These are phyloP conservation scores for Arxiozyma telluris DNA, from an alignment of 1,139 yeast species.

Conservation along the genomic window DNA sequence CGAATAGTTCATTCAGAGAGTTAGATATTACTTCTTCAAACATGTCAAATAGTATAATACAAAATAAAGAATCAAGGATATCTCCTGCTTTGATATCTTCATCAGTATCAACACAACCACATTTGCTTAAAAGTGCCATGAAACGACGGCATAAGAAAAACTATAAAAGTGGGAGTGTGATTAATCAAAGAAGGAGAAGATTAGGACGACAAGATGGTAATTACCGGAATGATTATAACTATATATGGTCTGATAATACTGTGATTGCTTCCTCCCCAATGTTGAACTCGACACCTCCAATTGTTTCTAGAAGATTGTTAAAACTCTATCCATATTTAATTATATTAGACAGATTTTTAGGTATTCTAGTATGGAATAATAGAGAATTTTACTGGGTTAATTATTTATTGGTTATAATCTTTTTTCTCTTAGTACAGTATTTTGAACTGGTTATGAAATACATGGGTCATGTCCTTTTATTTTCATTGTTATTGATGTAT, in stretches of 20 bases:
- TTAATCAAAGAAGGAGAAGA: background rate
- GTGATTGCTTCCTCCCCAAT: constrained; percentile 44
- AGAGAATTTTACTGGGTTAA: constrained; percentile 29
- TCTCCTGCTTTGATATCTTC: background rate
- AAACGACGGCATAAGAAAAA: background rate
- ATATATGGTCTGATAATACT: background rate
- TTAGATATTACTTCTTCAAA: background rate
- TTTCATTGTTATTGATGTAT: constrained; percentile 57
- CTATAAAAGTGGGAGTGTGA: background rate
- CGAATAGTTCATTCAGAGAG: background rate
- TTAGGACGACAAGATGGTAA: background rate
- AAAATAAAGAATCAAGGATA: background rate
- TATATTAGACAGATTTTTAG: constrained; percentile 58
- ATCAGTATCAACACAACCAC: background rate
- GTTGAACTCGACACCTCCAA: constrained; percentile 79
- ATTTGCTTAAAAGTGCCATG: background rate
- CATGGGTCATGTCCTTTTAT: constrained; percentile 72
- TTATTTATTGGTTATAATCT: constrained; percentile 48
- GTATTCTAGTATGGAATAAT: constrained; percentile 79
- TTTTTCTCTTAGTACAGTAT: constrained; percentile 57
- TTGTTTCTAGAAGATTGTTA: constrained; percentile 75
- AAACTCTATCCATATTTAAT: constrained; percentile 78
- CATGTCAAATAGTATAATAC: background rate
- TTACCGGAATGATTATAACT: background rate
- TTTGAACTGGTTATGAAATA: constrained; percentile 66